These are phyloP conservation scores for Chionographis japonica DNA, from an alignment of 106 monocot species.

Conservation along the genomic window DNA sequence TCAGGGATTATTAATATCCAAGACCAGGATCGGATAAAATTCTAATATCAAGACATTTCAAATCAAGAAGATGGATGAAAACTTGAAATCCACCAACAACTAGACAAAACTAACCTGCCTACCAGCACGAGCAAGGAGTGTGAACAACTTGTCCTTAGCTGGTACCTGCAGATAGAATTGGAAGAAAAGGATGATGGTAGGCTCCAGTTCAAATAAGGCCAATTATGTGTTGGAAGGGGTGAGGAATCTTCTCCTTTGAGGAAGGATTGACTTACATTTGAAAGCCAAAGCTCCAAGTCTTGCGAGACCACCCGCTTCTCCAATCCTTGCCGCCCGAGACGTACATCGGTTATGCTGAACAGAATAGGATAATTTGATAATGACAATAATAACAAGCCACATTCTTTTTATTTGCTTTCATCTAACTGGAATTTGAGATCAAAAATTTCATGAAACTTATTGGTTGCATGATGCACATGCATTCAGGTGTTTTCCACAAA, in stretches of 20 bases:
- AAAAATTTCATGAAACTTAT: too few species aligned
- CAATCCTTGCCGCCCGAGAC: constrained; percentile 81
- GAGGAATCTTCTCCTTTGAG: neutral
- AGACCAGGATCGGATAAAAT: too few species aligned
- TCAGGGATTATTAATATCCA: too few species aligned
- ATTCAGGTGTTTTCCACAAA: too few species aligned
- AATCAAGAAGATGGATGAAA: neutral
- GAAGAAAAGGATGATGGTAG: neutral
- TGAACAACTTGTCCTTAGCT: constrained; percentile 80
- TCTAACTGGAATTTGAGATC: too few species aligned
- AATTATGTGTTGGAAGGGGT: neutral
- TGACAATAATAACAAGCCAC: neutral
- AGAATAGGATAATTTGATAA: neutral
- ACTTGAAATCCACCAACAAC: neutral
- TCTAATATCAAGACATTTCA: too few species aligned
- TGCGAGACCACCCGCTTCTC: constrained; percentile 99
- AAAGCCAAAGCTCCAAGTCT: constrained; percentile 98
- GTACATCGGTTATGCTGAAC: constrained; percentile 75
- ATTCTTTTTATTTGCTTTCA: too few species aligned
- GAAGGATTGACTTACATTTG: constrained; percentile 49
- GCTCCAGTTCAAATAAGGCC: neutral
- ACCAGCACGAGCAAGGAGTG: constrained; percentile 93
- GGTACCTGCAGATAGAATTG: constrained; percentile 38
- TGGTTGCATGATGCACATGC: too few species aligned
- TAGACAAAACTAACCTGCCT: constrained; percentile 65